These are phyloP conservation scores for Botrytis fragariae DNA, from an alignment of 2,329 filamentous ascomycete genomes.

Conservation along the genomic window DNA sequence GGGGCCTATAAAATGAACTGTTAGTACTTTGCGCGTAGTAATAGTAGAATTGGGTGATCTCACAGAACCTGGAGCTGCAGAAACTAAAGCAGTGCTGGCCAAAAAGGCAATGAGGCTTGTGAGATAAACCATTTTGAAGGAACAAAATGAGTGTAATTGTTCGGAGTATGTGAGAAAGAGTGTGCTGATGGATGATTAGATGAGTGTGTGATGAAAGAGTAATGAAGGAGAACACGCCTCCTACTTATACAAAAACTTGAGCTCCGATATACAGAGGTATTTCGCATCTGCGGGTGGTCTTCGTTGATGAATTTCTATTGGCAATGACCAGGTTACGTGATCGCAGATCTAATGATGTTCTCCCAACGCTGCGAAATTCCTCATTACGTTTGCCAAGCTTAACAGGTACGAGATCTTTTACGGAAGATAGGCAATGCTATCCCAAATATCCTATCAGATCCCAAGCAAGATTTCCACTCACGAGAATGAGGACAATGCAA, in stretches of 20 bases:
- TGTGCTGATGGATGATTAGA: background rate
- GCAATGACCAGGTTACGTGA: background rate
- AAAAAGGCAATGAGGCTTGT: background rate
- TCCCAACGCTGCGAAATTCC: background rate
- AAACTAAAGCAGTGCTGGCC: background rate
- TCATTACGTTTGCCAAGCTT: background rate
- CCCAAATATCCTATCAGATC: background rate
- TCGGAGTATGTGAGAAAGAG: too few relatives aligned
- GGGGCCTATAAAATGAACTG: background rate
- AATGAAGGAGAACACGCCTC: background rate
- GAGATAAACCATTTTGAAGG: background rate
- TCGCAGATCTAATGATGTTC: background rate
- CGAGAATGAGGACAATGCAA: background rate
- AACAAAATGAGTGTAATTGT: too few relatives aligned
- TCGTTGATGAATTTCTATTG: too few relatives aligned
- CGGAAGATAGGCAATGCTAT: background rate
- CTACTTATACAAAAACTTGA: background rate
- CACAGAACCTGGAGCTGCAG: background rate
- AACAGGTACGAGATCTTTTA: background rate
- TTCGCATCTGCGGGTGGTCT: too few relatives aligned
- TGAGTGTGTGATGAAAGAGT: background rate
- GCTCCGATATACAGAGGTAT: background rate
- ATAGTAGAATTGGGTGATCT: background rate
- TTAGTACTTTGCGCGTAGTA: background rate
- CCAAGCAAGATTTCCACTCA: background rate